Base-by-base conservation (phyloP, 805 yeast genomes). In the Jamesozyma spencerorum region DNA sequence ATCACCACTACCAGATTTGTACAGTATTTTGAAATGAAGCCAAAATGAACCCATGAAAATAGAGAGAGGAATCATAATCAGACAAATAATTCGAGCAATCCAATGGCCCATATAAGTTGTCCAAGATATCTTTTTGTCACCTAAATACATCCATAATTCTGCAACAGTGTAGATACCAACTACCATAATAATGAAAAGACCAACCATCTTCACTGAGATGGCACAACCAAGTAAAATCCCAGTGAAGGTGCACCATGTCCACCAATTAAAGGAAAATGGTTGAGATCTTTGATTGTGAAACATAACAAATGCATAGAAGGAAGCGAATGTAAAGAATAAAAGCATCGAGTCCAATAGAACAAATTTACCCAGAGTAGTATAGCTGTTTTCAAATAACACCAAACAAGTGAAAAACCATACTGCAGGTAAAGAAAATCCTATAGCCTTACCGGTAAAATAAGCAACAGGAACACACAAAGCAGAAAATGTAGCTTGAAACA, bases 121-220 rank as follows among this genome's bases (percentile, higher is more conserved):
- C 70, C 72, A 68, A 3, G 72, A 51, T 48, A 82, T 57, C 11
- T 70, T 55, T 53, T 67, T 70, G 57, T 84, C 90, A 48, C 88
- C 94, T 53, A 86, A 75, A 60, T 75, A 76, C 53, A 66, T 70
- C 95, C 97, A 92, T 54, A 92, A 69, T 54, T 92, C 97, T 39
- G 77, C 81, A 31, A 85, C 70, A 18, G 96, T 87, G 64, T 90
- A 85, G 47, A 86, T 74, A 37, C 99, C 99, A 41, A 92, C 87
- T 47, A 87, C 66, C 14, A 86, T 63, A 42, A 94, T 90, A 45
- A 85, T 85, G 55, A 92, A 85, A 42, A 90, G 71, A 53, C 99
- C 99, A 43, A 92, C 97, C 95, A 88, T 86, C 65, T 92, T 92
- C 43, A 87, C 94, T 22, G 95, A 82, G 57, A 90, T 81, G 15